These are phyloP conservation scores for Cordia subcordata DNA, from an alignment of 257 asterid genomes.

Conservation along the genomic window DNA sequence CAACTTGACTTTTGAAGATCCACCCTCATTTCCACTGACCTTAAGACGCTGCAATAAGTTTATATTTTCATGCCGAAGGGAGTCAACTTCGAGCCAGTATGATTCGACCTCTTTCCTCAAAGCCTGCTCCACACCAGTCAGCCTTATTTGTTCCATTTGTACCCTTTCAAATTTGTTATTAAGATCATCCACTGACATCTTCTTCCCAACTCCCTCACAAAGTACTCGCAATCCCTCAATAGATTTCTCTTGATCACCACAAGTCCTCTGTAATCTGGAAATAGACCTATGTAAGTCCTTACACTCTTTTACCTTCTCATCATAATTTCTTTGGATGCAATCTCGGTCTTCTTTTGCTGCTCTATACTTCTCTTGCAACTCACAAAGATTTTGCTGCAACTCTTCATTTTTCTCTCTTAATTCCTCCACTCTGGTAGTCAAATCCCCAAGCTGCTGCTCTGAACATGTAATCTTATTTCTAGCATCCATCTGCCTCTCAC, in stretches of 20 bases:
- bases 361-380: slow-evolving; percentile 47
- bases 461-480: slow-evolving; percentile 41
- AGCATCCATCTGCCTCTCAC: slow-evolving; percentile 57
- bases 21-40: slow-evolving; percentile 50
- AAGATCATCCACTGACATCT: slow-evolving; percentile 32
- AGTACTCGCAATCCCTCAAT: slow-evolving; percentile 62
- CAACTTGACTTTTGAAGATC: slow-evolving; percentile 65
- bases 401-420: slow-evolving; percentile 47
- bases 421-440: slow-evolving; percentile 49
- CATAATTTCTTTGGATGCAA: slow-evolving; percentile 49
- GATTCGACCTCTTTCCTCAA: slow-evolving; percentile 93
- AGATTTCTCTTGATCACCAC: slow-evolving; percentile 72
- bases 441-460: slow-evolving; percentile 58
- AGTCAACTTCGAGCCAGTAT: slow-evolving; percentile 57
- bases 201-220: slow-evolving; percentile 62
- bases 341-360: slow-evolving; percentile 56
- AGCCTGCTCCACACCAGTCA: slow-evolving; percentile 79
- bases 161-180: slow-evolving; percentile 57
- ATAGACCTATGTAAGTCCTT: slow-evolving; percentile 65
- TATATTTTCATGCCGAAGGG: slow-evolving; percentile 81
- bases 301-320: slow-evolving; percentile 60
- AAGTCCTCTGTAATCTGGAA: slow-evolving; percentile 59
- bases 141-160: slow-evolving; percentile 75
- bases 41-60: slow-evolving; percentile 74
- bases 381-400: slow-evolving; percentile 52